Base-by-base conservation (phyloP, 805 yeast species). In the Sugiyamaella marilandica region DNA sequence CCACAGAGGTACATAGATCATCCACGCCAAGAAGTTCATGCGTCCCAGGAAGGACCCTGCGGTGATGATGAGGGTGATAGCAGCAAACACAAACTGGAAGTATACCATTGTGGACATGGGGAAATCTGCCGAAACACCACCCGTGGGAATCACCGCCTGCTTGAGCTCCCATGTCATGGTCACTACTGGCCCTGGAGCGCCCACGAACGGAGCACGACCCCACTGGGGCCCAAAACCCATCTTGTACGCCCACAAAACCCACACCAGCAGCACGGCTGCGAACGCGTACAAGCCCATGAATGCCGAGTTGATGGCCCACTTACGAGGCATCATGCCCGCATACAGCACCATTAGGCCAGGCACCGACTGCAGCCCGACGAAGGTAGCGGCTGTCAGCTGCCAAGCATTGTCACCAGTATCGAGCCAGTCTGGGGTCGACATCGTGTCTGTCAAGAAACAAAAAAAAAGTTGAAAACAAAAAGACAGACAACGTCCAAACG, bases 41-140 rank as follows among this genome's bases (percentile, higher is more conserved):
- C 50, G 21, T 3, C 50, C 50, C 13, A 47, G 44, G 19, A 26
- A 47, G 11, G 50, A 47, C 8, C 50, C 50, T 5, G 50, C 50
- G 8, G 39, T 47, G 44, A 47, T 47, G 16, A 47, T 34, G n/a
- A 47, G 29, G 16, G 50, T 47, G 24, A 47, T 47, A 21, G 50
- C 50, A 10, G 50, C 50, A 35, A 47, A 47, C 33, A 47, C 50
- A 35, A 47, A 47, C 45, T 47, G 50, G 50, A 47, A 47, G 34
- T 47, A 47, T 5, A 47, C 21, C 50, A 47, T 47, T 7, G 50
- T 47, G n/a, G 50, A 32, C 50, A 47, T 47, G n/a, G 50, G 50
- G 31, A 47, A 47, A 18, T 47, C 35, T 5, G 50, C 50, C 4
- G 50, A 5, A 14, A 37, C 33, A 5, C 24, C 50, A 5, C 44